phyloP scores from a whole-genome alignment of 2,329 filamentous ascomycete genomes.

The Pseudogymnoascus sp. region DNA sequence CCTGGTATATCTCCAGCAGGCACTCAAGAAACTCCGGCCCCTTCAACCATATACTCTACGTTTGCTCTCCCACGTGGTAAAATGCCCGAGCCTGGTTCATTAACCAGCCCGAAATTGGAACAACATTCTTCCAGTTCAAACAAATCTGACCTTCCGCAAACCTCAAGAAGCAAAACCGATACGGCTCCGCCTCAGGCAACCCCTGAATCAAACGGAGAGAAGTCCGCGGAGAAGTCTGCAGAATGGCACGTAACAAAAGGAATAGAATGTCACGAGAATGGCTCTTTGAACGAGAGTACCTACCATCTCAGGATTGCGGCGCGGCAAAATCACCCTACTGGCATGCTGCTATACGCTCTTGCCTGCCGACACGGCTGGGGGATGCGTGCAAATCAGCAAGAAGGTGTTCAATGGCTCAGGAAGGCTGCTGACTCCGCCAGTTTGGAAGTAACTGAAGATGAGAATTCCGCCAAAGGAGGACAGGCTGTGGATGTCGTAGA shows the following conservation, averaged over 20 bases:
- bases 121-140: background rate
- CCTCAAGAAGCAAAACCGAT: background rate
- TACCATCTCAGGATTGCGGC: conserved; percentile 91
- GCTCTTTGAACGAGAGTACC: conserved; percentile 84
- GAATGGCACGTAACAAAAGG: conserved; percentile 89
- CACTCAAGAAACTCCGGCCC: conserved; percentile 41
- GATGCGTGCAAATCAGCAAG: conserved; percentile 83
- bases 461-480: conserved; percentile 56
- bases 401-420: conserved; percentile 86
- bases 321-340: conserved; percentile 76
- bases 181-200: background rate
- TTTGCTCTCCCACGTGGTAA: conserved; percentile 79
- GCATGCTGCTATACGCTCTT: conserved; percentile 91
- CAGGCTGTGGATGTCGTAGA: conserved; percentile 60
- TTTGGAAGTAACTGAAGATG: conserved; percentile 75
- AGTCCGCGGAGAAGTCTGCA: conserved; percentile 59
- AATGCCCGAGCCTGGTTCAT: conserved; percentile 60
- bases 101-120: conserved; percentile 29
- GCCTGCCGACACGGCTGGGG: conserved; percentile 97
- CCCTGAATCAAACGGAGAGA: background rate
- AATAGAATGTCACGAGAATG: conserved; percentile 81
- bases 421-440: conserved; percentile 82
- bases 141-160: conserved; percentile 24
- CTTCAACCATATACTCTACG: conserved; percentile 81
- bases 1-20: conserved; percentile 60